phyloP scores from a whole-genome alignment of 2,329 filamentous ascomycete genomes.

The Pestalotiopsis sp. region DNA sequence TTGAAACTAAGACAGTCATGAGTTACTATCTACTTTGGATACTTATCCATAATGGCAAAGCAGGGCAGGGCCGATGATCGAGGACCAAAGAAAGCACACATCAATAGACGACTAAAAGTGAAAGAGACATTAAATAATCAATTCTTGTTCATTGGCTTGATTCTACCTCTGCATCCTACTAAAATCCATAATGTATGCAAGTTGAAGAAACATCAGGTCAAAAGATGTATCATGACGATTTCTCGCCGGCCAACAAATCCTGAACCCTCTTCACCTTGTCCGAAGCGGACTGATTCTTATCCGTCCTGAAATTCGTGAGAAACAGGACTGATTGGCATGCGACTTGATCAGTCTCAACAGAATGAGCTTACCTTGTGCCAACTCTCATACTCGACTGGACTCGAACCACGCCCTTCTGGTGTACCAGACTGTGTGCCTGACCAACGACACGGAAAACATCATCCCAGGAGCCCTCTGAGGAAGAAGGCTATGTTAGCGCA shows the following conservation, averaged over 20 bases:
- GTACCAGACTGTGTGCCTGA: constrained; percentile 80
- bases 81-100: too few relatives aligned
- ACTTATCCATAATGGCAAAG: too few relatives aligned
- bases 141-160: not conserved
- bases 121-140: not conserved
- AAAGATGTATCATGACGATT: not conserved
- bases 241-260: constrained; percentile 44
- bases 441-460: constrained; percentile 83
- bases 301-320: constrained; percentile 59
- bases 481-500: not conserved
- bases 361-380: constrained; percentile 68
- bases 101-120: too few relatives aligned
- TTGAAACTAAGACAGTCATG: too few relatives aligned
- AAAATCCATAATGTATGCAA: not conserved
- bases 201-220: not conserved
- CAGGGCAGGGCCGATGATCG: too few relatives aligned
- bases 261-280: constrained; percentile 75
- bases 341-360: constrained; percentile 6
- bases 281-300: constrained; percentile 80
- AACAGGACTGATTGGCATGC: not conserved
- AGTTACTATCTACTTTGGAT: too few relatives aligned
- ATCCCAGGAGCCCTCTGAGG: constrained; percentile 85
- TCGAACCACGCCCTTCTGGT: constrained; percentile 74
- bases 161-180: not conserved
- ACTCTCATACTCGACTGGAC: constrained; percentile 90